phyloP scores from a whole-genome alignment of 345 rosid genomes.

The Litchi chinensis region DNA sequence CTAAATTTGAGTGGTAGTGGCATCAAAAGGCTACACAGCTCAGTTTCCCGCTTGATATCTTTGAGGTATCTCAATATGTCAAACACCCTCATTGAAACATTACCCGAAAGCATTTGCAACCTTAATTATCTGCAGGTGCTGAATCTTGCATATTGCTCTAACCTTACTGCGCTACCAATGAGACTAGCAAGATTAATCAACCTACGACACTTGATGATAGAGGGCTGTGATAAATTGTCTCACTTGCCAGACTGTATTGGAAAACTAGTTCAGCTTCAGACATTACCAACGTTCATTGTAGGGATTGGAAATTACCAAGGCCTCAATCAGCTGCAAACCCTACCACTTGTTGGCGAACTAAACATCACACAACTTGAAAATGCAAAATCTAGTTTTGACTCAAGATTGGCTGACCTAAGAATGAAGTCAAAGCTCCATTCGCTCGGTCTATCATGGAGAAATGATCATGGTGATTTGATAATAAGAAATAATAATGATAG shows the following conservation, averaged over 20 bases:
- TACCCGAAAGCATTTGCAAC: slow-evolving; percentile 23
- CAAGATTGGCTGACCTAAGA: slow-evolving; percentile 15
- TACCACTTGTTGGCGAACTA: slow-evolving; percentile 25
- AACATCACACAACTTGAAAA: slow-evolving; percentile 17
- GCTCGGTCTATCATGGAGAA: slow-evolving; percentile 21
- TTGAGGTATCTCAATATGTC: slow-evolving; percentile 33
- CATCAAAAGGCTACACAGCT: slow-evolving; percentile 15
- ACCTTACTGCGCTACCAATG: slow-evolving; percentile 23
- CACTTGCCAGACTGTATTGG: slow-evolving; percentile 20
- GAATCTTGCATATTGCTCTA: slow-evolving; percentile 25
- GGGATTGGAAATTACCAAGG: slow-evolving; percentile 9
- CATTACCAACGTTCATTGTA: slow-evolving; percentile 28
- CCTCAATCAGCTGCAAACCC: slow-evolving; percentile 8
- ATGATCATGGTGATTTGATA: slow-evolving; percentile 3
- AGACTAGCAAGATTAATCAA: background rate
- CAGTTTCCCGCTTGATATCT: slow-evolving; percentile 16
- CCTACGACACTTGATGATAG: slow-evolving; percentile 23
- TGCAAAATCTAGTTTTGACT: background rate
- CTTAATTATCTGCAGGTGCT: slow-evolving; percentile 24
- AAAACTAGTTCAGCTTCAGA: slow-evolving; percentile 15
- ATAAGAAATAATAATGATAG: background rate
- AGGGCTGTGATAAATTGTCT: slow-evolving; percentile 20
- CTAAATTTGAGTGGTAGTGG: slow-evolving; percentile 30
- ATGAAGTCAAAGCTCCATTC: slow-evolving; percentile 16
- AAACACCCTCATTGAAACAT: slow-evolving; percentile 13